Base-by-base conservation (phyloP, 352 stramenopile species). In the Pythium aristosporum region DNA sequence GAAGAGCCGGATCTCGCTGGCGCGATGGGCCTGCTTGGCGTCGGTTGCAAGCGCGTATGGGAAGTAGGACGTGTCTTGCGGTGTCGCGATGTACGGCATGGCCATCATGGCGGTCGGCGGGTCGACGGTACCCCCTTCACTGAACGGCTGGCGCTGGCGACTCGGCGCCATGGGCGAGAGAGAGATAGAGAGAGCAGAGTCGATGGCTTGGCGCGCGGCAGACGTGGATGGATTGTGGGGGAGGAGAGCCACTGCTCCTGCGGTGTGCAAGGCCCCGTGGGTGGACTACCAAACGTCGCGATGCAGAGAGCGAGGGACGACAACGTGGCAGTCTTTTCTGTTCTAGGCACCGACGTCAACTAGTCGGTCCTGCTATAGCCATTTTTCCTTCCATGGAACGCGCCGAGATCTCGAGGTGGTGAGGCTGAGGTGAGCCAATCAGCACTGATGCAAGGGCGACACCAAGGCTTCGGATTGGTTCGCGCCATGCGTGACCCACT, bases 41-140 rank as follows among this genome's bases (percentile, higher is more conserved):
- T 77, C 67, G 98, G 56, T 91, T 97, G 46, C 82, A 88, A 63
- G 98, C 94, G 69, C 87, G 97, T 32, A 98, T 48, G 8, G 10
- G 37, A 42, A 42, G 37, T 18, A 42, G 15, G 11, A 18, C 15
- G 42, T 2, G 7, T 48, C 42, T 2, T 48, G n/a, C 42, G 42
- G 42, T 12, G 42, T 23, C 44, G 20, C 44, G 44, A 50, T 23
- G 44, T 50, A 50, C 18, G 44, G 44, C 25, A 30, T 30, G 16
- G 21, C 20, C 18, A n/a, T 15, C 13, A n/a, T 30, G 8, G 44
- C 2, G 37, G 37, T 42, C 15, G 3, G 37, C 37, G 15, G 37
- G 37, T 5, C 25, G 25, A 7, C 37, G 37, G 11, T 8, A 1
- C 37, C 3, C 11, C 11, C 0, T 11, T 42, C 37, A 16, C 37